A percentile compares a stretch with the other conserved stretches of the same genome.
phyloP scores from a whole-genome alignment of 23 red algal species.

The Gracilaria vermiculophylla region DNA sequence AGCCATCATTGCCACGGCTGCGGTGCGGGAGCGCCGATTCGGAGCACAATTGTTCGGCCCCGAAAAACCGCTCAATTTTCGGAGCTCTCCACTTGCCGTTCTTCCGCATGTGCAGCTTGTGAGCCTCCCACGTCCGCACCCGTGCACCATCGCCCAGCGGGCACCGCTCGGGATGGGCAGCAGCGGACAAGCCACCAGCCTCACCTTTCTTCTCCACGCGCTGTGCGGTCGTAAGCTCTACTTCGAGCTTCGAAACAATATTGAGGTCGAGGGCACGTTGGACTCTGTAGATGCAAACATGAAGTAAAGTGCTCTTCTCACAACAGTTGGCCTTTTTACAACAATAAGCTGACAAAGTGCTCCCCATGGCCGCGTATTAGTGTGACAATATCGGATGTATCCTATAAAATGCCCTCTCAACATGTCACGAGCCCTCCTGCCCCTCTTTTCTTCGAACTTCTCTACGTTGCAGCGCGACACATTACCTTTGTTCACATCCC shows the following conservation, averaged over 20 bases:
- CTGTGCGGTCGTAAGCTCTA: not conserved
- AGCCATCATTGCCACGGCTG: not conserved
- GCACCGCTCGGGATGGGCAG: not conserved
- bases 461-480: slow-evolving; percentile 8
- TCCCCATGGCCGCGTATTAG: not conserved
- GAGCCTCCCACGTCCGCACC: no score
- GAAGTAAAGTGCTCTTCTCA: not conserved
- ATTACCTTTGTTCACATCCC: slow-evolving; percentile 23
- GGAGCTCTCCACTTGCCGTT: not conserved
- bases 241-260: slow-evolving; percentile 6
- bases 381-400: slow-evolving; percentile 11
- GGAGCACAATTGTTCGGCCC: not conserved
- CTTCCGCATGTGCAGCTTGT: no score
- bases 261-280: not conserved
- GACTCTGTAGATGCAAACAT: slow-evolving; percentile 21
- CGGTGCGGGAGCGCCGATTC: no score
- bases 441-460: not conserved
- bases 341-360: not conserved
- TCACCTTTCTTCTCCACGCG: not conserved
- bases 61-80: not conserved
- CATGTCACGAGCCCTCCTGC: not conserved
- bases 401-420: not conserved
- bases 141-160: not conserved
- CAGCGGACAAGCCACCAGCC: not conserved
- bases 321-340: not conserved